Evolutionary conservation across 1,284 basidiomycete species (phyloP).

Genomic region (Phellinidium pouzarii): DNA sequence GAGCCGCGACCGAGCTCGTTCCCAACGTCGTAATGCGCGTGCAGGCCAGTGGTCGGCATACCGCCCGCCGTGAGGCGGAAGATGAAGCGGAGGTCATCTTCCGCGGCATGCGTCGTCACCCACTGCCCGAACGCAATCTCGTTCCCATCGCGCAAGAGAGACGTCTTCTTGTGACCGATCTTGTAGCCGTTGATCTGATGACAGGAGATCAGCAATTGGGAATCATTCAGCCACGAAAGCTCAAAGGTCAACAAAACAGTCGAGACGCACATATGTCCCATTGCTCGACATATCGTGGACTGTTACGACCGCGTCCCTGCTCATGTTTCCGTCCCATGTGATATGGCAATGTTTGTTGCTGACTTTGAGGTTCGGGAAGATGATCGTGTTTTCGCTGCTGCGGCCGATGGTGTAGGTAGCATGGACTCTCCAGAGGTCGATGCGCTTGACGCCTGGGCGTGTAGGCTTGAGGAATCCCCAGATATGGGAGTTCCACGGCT

Average conservation of each 20-base stretch:
- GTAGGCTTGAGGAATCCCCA: constrained; percentile 68
- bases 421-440: constrained; percentile 52
- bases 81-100: constrained; percentile 59
- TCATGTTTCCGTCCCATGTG: constrained; percentile 57
- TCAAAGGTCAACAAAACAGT: no score
- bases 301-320: constrained; percentile 46
- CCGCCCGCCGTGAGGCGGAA: constrained; percentile 48
- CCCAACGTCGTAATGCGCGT: constrained; percentile 57
- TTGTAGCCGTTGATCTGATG: constrained; percentile 64
- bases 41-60: constrained; percentile 42
- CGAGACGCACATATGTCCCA: constrained; percentile 70
- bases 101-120: constrained; percentile 36
- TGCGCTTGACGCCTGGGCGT: constrained; percentile 39
- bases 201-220: no score
- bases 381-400: constrained; percentile 43
- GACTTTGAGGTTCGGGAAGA: constrained; percentile 60
- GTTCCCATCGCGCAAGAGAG: constrained; percentile 69
- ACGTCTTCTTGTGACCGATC: constrained; percentile 50
- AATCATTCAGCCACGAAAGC: no score
- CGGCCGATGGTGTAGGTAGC: constrained; percentile 50
- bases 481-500: constrained; percentile 40
- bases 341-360: constrained; percentile 65
- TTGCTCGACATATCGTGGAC: constrained; percentile 76
- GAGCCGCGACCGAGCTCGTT: constrained; percentile 72
- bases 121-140: constrained; percentile 75